Base-by-base conservation (phyloP, 73 alveolate species). In the Paramecium sonneborni region DNA sequence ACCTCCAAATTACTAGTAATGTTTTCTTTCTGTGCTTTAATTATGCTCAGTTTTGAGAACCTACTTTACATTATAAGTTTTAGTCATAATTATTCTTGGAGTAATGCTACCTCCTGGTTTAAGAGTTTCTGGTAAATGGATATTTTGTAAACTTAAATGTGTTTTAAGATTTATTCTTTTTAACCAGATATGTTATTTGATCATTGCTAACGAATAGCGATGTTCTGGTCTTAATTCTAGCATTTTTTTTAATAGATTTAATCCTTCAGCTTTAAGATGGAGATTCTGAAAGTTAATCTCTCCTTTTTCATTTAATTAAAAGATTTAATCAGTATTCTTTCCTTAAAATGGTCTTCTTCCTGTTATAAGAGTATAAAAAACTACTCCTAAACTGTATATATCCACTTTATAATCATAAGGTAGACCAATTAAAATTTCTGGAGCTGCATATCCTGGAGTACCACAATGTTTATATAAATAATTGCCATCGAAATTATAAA, bases 301-400 rank as follows among this genome's bases (percentile, higher is more conserved):
- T 23, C 76, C 76, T 28, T 57, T 57, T 57, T 57, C 76, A 57
- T 57, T 57, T 1, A 57, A 12, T 28, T 21, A 21, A 28, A 57
- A 57, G 2, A 57, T 57, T 57, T 57, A 10, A 24, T 85, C 85
- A 23, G 24, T 79, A 58, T 37, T 46, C 46, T 86, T 85, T 39
- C 92, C 48, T 14, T 85, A 38, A 85, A 85, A 93, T 15, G 96
- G 96, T 68, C 79, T 67, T 21, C 86, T 44, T 8, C 93, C 94
- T 85, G 76, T 87, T 58, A 87, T 85, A 15, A 93, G 43, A 86
- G 74, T 76, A 72, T 43, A 93, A 20, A 93, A 55, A 21, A 93
- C 72, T 20, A 72, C 92, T 12, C 94, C 96, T 41, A 93, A 86
- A 11, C 92, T 57, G 79, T 74, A 93, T 0, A 93, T 41, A 88